Evolutionary conservation across 768 basidiomycete species (phyloP), one percentile per base, ranked within the genome.

Genomic region (Pseudohyphozyma bogoriensis): DNA sequence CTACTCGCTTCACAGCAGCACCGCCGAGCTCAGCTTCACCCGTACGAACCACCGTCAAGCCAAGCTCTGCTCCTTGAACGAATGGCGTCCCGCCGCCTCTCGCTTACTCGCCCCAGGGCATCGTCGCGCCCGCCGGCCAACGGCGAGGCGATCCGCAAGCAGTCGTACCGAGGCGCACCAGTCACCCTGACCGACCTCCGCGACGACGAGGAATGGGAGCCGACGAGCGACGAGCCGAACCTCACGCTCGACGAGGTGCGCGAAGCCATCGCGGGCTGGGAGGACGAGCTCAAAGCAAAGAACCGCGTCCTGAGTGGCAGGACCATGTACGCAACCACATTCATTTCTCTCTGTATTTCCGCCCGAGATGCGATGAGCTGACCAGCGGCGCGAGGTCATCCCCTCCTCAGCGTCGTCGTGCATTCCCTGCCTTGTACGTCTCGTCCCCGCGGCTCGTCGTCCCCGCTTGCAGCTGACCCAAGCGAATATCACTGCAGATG

Each of bases 271-370:
- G 74, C 72, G 37, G 74, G 78, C 12, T 84, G 92, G 71, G 86
- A 93, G 74, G 79, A 79, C 0, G 79, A 85, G 56, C 86, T 87
- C 73, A 77, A 75, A 56, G 79, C 80, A 2, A 81, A 84, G 59
- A 85, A 83, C 45, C 81, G 86, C 57, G 78, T 81, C 1, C 81
- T 95, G 45, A 85, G 85, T 7, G 92, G 91, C 2, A 82, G 92
- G 45, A 86, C 95, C 72, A 81, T 97, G 69, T 92, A 93, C 68
- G 84, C 95, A n/a, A 64, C 86, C 83, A 76, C 89, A 91, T 74
- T 87, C 90, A 71, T 83, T 26, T 46, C 22, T n/a, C 45, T 13
- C 11, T 29, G 6, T 18, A 29, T 29, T 18, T 29, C 37, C 37
- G 24, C 24, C 45, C 45, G n/a, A n/a, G n/a, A n/a, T n/a, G n/a